Base-by-base conservation (phyloP, 768 basidiomycete genomes). In the Paxillus involutus region DNA sequence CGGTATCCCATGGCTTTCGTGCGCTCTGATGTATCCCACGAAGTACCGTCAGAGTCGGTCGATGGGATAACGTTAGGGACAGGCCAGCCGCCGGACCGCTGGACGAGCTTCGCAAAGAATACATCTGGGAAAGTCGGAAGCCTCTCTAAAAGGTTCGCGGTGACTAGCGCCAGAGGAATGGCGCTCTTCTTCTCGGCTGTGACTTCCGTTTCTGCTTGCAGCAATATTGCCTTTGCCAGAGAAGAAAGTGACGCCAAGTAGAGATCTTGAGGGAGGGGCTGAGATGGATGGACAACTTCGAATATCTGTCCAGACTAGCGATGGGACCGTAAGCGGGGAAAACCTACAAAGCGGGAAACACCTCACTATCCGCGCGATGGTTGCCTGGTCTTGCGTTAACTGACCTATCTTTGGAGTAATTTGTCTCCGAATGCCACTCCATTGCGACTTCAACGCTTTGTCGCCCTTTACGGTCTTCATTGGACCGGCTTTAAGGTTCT, bases 151-250 rank as follows among this genome's bases (percentile, higher is more conserved):
- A 98, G 77, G 57, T 81, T 85, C 57, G 88, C 79, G 3, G 66
- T 58, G 11, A 97, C 83, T 32, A 82, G 80, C 0, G 90, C 91
- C 21, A 99, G 80, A 0, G 96, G 96, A 36, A 80, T 77, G 0
- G 94, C 94, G 21, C 89, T 88, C 30, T 85, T 84, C 63, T 89
- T 85, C 71, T 95, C 91, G 3, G 94, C 94, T 1, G 89, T 84
- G 9, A 96, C 91, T 70, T 98, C 96, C 0, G 86, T 89, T 74
- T 97, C 94, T 16, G 94, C 94, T 73, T 98, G 96, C 33, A 90
- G 78, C 42, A 98, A 79, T 56, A 98, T 86, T 16, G 85, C 77
- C 66, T 98, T 98, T 44, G 92, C 77, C 39, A 98, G 81, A n/a
- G 94, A 88, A 19, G 91, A 94, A 43, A 95, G 81, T 19, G 88